Evolutionary conservation across 768 basidiomycete species (phyloP), one percentile per base, ranked within the genome.

Genomic region (Cyclocybe cylindracea): DNA sequence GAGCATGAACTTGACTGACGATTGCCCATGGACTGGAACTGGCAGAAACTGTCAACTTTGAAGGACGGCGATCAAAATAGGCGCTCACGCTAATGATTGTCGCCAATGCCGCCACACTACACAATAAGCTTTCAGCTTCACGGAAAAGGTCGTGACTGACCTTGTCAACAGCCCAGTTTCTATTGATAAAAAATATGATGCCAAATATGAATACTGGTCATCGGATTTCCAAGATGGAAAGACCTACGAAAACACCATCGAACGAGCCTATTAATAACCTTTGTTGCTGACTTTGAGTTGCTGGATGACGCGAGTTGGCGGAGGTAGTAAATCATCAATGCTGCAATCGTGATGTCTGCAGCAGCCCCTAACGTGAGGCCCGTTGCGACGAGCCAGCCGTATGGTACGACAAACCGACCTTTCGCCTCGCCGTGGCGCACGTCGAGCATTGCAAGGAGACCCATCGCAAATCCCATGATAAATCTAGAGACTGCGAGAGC

Each of bases 161-260:
- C 57, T 58, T 6, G 53, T 58, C 7, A 51, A 10, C 13, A 61
- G 42, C 6, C 59, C 56, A 16, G 59, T 57, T 33, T 61, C 56
- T 61, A n/a, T 38, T 38, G 37, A 16, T 38, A 7, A 33, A 33
- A 2, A 10, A 29, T 7, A 4, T 9, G n/a, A 44, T 24, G 18
- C n/a, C 13, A 46, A 18, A 24, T 38, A 1, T 38, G 11, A 38
- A 38, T 24, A 24, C 24, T 24, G 24, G 24, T 24, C 24, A 24
- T 24, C 24, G 24, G 24, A 34, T 39, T 14, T 34, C 11, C 11
- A 10, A 7, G 19, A n/a, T 18, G 4, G 29, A 13, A 16, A 36
- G 13, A 40, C 54, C 24, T 41, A 61, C 59, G 56, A 44, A 60
- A 44, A 29, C 56, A 50, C 54, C 56, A 60, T 9, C 53, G 51